Percentiles rank a stretch among this genome's conserved stretches.
phyloP scores from a whole-genome alignment of 164 flowering plant species.

The Vitis riparia region DNA sequence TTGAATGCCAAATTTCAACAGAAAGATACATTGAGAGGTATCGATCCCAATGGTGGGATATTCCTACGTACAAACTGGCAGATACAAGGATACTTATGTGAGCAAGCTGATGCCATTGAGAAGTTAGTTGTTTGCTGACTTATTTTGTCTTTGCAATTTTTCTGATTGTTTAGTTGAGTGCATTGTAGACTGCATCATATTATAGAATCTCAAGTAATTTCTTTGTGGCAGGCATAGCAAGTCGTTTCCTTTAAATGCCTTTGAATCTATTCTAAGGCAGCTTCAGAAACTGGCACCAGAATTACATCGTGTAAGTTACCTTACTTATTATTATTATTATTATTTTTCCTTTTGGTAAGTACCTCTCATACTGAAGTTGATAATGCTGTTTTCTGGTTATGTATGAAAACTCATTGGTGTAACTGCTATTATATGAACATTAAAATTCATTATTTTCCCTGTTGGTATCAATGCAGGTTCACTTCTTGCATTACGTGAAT shows the following conservation, averaged over 20 bases:
- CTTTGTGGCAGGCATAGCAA: slow-evolving; percentile 58
- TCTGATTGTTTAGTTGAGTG: neutral
- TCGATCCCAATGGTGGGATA: slow-evolving; percentile 32
- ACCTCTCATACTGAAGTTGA: too few species aligned
- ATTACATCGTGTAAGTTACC: slow-evolving; percentile 76
- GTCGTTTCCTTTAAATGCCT: slow-evolving; percentile 61
- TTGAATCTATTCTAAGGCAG: slow-evolving; percentile 63
- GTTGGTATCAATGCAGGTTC: slow-evolving; percentile 54
- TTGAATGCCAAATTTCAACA: too few species aligned
- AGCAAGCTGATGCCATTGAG: slow-evolving; percentile 83
- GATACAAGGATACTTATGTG: slow-evolving; percentile 78
- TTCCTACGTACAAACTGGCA: slow-evolving; percentile 87
- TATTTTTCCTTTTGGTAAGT: neutral
- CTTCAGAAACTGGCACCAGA: slow-evolving; percentile 88
- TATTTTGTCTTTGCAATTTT: neutral
- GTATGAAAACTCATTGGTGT: too few species aligned
- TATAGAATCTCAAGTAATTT: slow-evolving; percentile 5
- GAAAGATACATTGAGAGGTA: slow-evolving; percentile 25
- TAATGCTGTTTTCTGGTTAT: too few species aligned
- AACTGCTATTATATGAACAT: neutral
- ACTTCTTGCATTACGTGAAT: slow-evolving; percentile 83
- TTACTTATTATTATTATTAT: neutral
- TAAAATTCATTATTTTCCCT: neutral
- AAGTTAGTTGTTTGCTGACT: slow-evolving; percentile 40
- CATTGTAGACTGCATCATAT: neutral